Evolutionary conservation across 2,329 filamentous ascomycete species (phyloP).

Genomic region (Coniochaeta hoffmannii): DNA sequence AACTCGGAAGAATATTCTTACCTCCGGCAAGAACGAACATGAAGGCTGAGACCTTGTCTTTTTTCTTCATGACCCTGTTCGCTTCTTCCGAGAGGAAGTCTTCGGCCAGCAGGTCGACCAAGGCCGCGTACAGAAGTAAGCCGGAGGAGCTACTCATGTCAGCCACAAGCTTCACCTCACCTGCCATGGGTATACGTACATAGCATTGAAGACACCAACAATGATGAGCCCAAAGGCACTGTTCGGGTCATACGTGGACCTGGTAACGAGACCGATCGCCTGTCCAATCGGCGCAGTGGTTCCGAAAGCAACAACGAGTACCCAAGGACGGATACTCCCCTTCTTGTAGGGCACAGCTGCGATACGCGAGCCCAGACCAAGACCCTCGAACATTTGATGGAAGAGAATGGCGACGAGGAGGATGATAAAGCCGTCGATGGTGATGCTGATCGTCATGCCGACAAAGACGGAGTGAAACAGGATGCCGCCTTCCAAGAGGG

Average conservation of each 20-base stretch:
- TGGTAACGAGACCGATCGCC: conserved; percentile 51
- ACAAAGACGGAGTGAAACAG: conserved; percentile 74
- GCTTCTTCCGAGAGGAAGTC: conserved; percentile 57
- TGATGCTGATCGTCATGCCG: conserved; percentile 65
- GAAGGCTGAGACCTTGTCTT: conserved; percentile 47
- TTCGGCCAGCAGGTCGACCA: conserved; percentile 57
- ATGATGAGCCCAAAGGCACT: conserved; percentile 57
- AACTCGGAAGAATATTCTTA: conserved; percentile 18
- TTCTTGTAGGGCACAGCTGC: conserved; percentile 56
- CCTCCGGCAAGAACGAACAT: conserved; percentile 42
- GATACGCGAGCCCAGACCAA: conserved; percentile 64
- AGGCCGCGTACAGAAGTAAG: conserved; percentile 52
- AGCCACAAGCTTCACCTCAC: neutral
- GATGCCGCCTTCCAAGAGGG: conserved; percentile 69
- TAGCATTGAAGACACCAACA: conserved; percentile 58
- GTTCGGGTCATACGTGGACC: conserved; percentile 53
- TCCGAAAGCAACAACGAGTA: conserved; percentile 54
- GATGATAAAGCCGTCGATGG: conserved; percentile 58
- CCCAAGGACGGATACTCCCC: conserved; percentile 50
- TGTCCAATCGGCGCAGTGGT: conserved; percentile 58
- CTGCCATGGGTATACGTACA: conserved; percentile 32
- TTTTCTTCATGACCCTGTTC: conserved; percentile 38
- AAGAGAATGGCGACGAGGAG: conserved; percentile 64
- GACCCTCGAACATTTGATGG: conserved; percentile 63
- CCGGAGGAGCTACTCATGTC: conserved; percentile 41